Conservation (phyloP, 805 yeast genomes). For the Candida pini region DNA sequence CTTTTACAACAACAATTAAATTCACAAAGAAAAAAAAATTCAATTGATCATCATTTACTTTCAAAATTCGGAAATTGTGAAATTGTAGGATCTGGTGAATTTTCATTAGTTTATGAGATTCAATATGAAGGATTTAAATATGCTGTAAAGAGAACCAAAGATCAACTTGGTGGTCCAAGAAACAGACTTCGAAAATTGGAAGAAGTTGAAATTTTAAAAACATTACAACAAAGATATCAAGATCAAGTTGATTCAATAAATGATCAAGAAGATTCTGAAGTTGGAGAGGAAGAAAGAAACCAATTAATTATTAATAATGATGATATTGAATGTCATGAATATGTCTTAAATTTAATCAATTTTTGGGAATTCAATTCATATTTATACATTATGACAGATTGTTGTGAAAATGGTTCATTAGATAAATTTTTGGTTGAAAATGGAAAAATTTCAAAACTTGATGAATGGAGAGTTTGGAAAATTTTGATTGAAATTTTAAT, state of each 20-base stretch:
- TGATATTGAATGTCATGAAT: slow-evolving; percentile 60
- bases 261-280: slow-evolving; percentile 11
- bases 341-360: slow-evolving; percentile 71
- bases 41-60: slow-evolving; percentile 37
- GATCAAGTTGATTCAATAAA: slow-evolving; percentile 1
- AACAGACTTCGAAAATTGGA: slow-evolving; percentile 60
- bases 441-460: slow-evolving; percentile 70
- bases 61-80: slow-evolving; percentile 60
- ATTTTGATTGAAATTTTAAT: slow-evolving; percentile 76
- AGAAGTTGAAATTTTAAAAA: slow-evolving; percentile 67
- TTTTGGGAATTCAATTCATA: slow-evolving; percentile 79
- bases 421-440: slow-evolving; percentile 74
- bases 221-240: slow-evolving; percentile 34
- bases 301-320: too few species aligned
- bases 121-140: slow-evolving; percentile 59
- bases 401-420: slow-evolving; percentile 85
- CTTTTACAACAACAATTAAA: slow-evolving; percentile 3
- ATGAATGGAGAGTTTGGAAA: slow-evolving; percentile 98
- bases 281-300: too few species aligned
- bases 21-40: slow-evolving; percentile 9
- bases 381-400: slow-evolving; percentile 89
- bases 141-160: slow-evolving; percentile 85
- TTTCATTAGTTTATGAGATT: slow-evolving; percentile 83
- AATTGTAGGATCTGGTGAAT: slow-evolving; percentile 79
- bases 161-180: slow-evolving; percentile 51